Conservation (phyloP, 1,139 yeast species). For the Debaryomyces robertsiae region DNA sequence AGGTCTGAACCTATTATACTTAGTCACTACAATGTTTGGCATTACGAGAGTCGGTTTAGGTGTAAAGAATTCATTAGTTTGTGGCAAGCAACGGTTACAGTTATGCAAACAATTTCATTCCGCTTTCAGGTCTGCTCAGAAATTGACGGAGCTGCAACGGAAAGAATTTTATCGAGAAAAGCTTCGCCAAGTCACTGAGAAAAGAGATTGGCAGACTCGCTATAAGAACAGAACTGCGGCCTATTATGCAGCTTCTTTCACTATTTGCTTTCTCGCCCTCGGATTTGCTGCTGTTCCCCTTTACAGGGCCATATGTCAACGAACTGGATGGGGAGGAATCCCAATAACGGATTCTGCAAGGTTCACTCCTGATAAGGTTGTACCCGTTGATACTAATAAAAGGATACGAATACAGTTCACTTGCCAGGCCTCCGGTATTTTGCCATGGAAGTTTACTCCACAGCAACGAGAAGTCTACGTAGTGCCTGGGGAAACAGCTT, state of each 20-base stretch:
- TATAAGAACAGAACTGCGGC: constrained; percentile 55
- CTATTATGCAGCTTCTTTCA: constrained; percentile 72
- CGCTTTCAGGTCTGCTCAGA: neutral
- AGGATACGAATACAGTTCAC: constrained; percentile 84
- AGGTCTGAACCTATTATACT: neutral
- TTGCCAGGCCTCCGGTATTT: constrained; percentile 84
- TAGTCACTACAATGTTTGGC: constrained; percentile 1
- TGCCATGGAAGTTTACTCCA: constrained; percentile 97
- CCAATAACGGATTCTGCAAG: constrained; percentile 83
- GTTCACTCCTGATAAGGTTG: constrained; percentile 83
- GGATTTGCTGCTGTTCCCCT: constrained; percentile 93
- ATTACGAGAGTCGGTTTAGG: constrained; percentile 2
- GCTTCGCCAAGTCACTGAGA: constrained; percentile 14
- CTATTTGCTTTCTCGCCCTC: constrained; percentile 72
- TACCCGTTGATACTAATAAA: constrained; percentile 85
- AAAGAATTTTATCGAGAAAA: constrained; percentile 6
- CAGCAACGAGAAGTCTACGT: constrained; percentile 92
- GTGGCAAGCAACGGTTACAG: constrained; percentile 1
- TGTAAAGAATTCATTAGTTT: neutral
- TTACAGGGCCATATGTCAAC: constrained; percentile 87
- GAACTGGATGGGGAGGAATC: constrained; percentile 95
- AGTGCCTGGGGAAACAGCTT: constrained; percentile 96
- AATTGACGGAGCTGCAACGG: constrained; percentile 1
- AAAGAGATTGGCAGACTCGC: constrained; percentile 34
- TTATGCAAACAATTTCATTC: constrained; percentile 3